Evolutionary conservation across 2,329 filamentous ascomycete species (phyloP), one percentile per base, ranked within the genome.

Genomic region (Colletotrichum agaves): DNA sequence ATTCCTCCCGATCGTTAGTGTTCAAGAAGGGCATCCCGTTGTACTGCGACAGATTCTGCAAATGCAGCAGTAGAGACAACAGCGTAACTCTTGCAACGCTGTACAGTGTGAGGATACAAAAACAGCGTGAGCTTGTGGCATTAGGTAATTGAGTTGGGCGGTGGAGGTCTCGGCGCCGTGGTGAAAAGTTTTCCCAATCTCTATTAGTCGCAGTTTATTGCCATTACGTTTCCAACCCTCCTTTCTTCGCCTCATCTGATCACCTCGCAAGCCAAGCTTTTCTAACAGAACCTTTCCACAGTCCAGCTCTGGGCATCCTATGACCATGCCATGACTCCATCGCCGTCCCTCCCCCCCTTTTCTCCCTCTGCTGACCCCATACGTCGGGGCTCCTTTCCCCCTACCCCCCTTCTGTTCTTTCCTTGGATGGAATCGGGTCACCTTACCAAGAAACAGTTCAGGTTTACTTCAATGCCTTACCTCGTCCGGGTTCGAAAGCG

Each of bases 161-260:
- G 13, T 23, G 15, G 50, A 56, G 31, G 63, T 63, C 52, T 67
- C 52, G 64, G 64, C 60, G 52, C 49, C 43, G 31, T 43, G 49
- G 35, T 55, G 49, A 66, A 69, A 61, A 61, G 49, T 61, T 69
- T 69, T 69, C 44, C 43, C 60, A 43, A 44, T 70, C 69, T 70
- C 65, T 19, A 64, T 70, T 69, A 69, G 65, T 69, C 65, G 55
- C 44, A 55, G 31, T 10, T 39, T 57, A 65, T 72, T 72, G 71
- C 71, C 63, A 71, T 76, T 77, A 76, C 74, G 71, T 74, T 77
- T 74, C 64, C 63, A 60, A 71, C 69, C 55, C 57, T 70, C 55
- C 58, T 53, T 44, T 53, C 59, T 44, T 67, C 69, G 65, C 69
- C 66, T 66, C 69, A 69, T 65, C 57, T 59, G 61, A 70, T 63